Base-by-base conservation (phyloP, 202 grass and related monocot genomes). In the Setaria italica region DNA sequence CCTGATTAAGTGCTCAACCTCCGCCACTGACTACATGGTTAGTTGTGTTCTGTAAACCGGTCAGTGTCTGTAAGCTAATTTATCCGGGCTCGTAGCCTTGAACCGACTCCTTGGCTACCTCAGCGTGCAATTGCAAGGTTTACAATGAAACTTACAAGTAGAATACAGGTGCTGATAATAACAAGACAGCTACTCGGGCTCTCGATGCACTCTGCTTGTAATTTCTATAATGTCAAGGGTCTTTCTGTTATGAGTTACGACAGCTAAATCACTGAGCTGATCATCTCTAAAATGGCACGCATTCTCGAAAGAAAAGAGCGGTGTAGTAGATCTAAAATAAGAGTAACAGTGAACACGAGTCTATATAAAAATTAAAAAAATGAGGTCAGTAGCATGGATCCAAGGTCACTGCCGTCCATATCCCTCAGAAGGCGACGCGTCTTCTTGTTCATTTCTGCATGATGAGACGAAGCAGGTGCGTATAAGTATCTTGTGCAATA, bases 391-490 rank as follows among this genome's bases (percentile, higher is more conserved):
- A 59, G 54, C 68, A 54, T 50, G 81, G 17, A 68, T 72, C 47
- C 34, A 43, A 76, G 16, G 14, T 5, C 55, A 66, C n/a, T 9
- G 7, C 46, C 20, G 41, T 46, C 42, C 43, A 29, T 32, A 17
- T 37, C 54, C 25, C 1, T 65, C 58, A 6, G 5, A 57, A 42
- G 19, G 35, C 37, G 16, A 62, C 25, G 72, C 41, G 66, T 17
- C n/a, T 29, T 71, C 53, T 21, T 80, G 20, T 79, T 32, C 72
- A 19, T 30, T 54, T 53, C 64, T 80, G 15, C 42, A 41, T 12
- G 53, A n/a, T 43, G 19, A 57, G 49, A 80, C 15, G 34, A 14
- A 35, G 77, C 35, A 76, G 53, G 62, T 71, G 34, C 46, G 71
- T 30, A 12, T 81, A 43, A 49, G 64, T n/a, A 20, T 33, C 46